These are phyloP conservation scores for Microbotryum lychnidis-dioicae DNA, from an alignment of 1,284 basidiomycete genomes.

Conservation along the genomic window DNA sequence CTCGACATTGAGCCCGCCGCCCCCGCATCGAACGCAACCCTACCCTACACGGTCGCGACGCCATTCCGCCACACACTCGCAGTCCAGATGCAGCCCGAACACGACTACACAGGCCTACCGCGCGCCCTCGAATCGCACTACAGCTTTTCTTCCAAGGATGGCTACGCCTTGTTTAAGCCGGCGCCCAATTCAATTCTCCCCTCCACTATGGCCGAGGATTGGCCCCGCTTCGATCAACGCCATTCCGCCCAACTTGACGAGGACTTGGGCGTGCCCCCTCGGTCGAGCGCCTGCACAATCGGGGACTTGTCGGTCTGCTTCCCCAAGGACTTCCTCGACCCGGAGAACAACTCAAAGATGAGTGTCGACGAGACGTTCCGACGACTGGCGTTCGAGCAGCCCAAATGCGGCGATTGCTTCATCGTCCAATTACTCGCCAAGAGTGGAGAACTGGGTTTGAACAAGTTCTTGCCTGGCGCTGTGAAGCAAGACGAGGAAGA, in stretches of 20 bases:
- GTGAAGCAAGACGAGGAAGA: background rate
- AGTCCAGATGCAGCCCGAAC: background rate
- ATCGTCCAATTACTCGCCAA: conserved; percentile 36
- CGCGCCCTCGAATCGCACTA: background rate
- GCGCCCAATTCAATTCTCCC: background rate
- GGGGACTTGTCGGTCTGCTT: conserved; percentile 13
- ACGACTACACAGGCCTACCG: background rate
- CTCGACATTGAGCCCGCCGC: background rate
- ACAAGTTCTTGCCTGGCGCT: conserved; percentile 38
- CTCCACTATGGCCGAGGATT: too few species aligned
- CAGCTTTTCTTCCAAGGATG: conserved; percentile 18
- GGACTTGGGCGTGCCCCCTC: too few species aligned
- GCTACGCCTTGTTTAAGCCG: conserved; percentile 13
- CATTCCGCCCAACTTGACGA: too few species aligned
- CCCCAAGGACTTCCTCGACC: conserved; percentile 12
- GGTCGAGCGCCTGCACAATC: conserved; percentile 9
- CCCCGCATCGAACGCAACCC: too few species aligned
- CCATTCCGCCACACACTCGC: background rate
- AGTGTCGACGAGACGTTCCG: conserved; percentile 35
- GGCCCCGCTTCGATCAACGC: too few species aligned
- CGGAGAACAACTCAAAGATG: background rate
- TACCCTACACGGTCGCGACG: background rate
- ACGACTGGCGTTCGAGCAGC: conserved; percentile 36
- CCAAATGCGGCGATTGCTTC: conserved; percentile 41
- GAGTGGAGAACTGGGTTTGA: conserved; percentile 38